A percentile compares a stretch with the other conserved stretches of the same genome.
Evolutionary conservation across 73 alveolate genomes (phyloP).

Genomic region (Paramecium biaurelia): DNA sequence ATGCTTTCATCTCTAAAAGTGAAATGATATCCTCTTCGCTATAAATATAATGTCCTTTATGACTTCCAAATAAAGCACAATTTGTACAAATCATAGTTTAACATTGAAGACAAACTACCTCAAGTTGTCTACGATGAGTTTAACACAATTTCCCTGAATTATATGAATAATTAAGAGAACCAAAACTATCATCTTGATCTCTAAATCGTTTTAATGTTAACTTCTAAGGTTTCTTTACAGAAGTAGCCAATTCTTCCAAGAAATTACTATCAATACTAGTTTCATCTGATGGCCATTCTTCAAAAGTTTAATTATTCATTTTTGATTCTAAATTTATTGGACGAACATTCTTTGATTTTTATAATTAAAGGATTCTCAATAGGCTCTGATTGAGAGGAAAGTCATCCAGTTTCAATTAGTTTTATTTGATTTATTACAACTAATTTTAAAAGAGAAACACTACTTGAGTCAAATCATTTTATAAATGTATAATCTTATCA

Average conservation of each 20-base stretch:
- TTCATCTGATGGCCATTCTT: conserved; percentile 22
- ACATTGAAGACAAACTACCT: conserved; percentile 58
- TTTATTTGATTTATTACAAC: background rate
- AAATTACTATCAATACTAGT: conserved; percentile 29
- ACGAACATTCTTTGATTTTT: background rate
- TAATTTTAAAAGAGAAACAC: background rate
- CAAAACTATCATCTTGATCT: conserved; percentile 41
- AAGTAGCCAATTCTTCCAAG: conserved; percentile 14
- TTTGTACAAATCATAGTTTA: conserved; percentile 61
- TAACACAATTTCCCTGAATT: background rate
- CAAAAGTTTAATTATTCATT: background rate
- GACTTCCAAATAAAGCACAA: conserved; percentile 66
- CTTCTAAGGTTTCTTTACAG: conserved; percentile 21
- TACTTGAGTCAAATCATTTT: conserved; percentile 27
- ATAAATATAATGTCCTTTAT: conserved; percentile 53
- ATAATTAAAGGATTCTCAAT: background rate
- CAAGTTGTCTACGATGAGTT: conserved; percentile 36
- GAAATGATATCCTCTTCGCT: conserved; percentile 56
- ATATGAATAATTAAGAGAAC: background rate
- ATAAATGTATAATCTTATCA: conserved; percentile 5
- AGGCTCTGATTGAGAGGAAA: conserved; percentile 42
- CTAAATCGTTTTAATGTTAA: background rate
- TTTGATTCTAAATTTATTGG: background rate
- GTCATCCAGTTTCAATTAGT: conserved; percentile 8
- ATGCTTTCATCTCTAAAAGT: conserved; percentile 4